A percentile compares a stretch with the other conserved stretches of the same genome.
These are phyloP conservation scores for Colletotrichum salicis DNA, from an alignment of 2,329 filamentous ascomycete species.

Conservation along the genomic window DNA sequence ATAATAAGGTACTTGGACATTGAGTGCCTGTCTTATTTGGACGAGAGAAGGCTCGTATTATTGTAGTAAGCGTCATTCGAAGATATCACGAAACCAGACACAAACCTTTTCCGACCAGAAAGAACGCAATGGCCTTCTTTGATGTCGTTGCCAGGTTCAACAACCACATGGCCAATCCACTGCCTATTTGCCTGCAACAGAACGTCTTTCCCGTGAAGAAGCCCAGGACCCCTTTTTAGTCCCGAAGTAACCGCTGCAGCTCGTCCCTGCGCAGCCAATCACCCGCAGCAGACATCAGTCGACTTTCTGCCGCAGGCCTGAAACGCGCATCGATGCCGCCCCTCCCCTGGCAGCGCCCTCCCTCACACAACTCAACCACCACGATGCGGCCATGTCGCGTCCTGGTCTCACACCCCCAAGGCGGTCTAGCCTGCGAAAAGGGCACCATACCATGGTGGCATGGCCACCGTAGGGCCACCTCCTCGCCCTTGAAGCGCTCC, in stretches of 20 bases:
- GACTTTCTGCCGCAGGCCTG: slow-evolving; percentile 41
- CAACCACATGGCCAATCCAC: background rate
- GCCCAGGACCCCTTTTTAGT: slow-evolving; percentile 21
- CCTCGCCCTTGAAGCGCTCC: slow-evolving; percentile 36
- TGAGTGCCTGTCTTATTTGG: background rate
- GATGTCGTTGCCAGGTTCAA: background rate
- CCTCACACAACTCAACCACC: slow-evolving; percentile 21
- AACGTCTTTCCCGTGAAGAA: background rate
- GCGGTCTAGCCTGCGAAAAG: slow-evolving; percentile 32
- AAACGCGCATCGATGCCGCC: slow-evolving; percentile 31
- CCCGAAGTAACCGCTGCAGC: slow-evolving; percentile 33
- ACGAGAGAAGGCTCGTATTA: slow-evolving; percentile 3
- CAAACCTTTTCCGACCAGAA: slow-evolving; percentile 3
- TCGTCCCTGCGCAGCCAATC: slow-evolving; percentile 26
- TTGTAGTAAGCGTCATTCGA: background rate
- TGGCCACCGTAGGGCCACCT: slow-evolving; percentile 33
- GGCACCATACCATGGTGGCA: slow-evolving; percentile 1
- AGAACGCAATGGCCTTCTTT: background rate
- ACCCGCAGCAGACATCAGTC: slow-evolving; percentile 30
- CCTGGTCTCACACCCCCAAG: slow-evolving; percentile 29
- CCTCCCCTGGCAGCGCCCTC: slow-evolving; percentile 14
- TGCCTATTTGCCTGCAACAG: background rate
- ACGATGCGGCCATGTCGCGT: slow-evolving; percentile 24
- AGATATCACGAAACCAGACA: background rate
- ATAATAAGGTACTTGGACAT: background rate